phyloP scores from a whole-genome alignment of 441 rosid species.

The Hura crepitans region DNA sequence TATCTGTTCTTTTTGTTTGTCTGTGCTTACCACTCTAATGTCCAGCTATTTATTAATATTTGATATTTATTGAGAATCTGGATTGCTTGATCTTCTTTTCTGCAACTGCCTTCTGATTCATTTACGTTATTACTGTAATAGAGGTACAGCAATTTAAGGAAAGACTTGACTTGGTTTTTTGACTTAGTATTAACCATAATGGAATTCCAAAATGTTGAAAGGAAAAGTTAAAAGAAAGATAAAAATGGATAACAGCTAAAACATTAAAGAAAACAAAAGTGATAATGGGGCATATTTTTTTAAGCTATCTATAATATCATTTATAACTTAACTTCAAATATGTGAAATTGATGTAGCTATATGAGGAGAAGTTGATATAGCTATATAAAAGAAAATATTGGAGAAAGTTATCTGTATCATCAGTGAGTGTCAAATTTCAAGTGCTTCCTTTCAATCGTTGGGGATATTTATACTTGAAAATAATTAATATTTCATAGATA shows the following conservation, averaged over 20 bases:
- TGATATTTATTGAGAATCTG: background rate
- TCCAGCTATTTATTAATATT: background rate
- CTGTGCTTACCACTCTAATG: background rate
- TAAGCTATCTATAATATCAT: conserved; percentile 1
- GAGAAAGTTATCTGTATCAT: background rate
- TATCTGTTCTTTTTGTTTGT: background rate
- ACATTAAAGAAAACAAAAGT: too few relatives aligned
- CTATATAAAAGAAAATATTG: conserved; percentile 2
- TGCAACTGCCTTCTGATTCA: background rate
- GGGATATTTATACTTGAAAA: background rate
- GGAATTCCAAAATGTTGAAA: background rate
- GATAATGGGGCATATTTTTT: background rate
- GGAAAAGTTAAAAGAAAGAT: too few relatives aligned
- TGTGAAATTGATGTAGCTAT: conserved; percentile 1
- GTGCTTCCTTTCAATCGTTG: conserved; percentile 7
- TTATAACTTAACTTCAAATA: conserved; percentile 12
- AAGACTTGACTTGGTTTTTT: too few relatives aligned
- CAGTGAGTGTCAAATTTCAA: conserved; percentile 2
- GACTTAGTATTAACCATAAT: background rate
- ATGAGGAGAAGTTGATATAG: background rate
- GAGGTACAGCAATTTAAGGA: background rate
- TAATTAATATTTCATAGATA: background rate
- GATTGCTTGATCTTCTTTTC: background rate
- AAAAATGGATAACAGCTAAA: background rate
- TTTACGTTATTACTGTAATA: background rate